Base-by-base conservation (phyloP, 1,139 yeast genomes). In the Suhomyces panamericanus region DNA sequence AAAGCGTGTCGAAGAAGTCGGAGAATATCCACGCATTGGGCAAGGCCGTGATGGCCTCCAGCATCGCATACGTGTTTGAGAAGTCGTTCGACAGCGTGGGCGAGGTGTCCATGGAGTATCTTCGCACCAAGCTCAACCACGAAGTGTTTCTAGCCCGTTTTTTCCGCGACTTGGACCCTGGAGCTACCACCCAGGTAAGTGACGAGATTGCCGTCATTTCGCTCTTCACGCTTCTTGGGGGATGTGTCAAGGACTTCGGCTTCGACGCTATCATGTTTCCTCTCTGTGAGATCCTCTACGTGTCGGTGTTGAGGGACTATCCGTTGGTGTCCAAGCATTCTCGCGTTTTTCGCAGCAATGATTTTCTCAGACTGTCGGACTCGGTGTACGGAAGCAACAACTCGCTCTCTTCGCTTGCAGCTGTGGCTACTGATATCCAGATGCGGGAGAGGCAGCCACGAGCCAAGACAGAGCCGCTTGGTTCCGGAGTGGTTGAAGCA, bases 161-260 rank as follows among this genome's bases (percentile, higher is more conserved):
- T 31, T 68, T 80, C 49, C 73, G 78, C 41, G 74, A 73, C 26
- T 60, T 82, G 44, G 85, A 81, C 46, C 70, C 75, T 4, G 57
- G 61, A 24, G 63, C 74, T 1, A 58, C 70, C 3, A 73, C 58
- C 29, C 54, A 56, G 14, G 49, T 57, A 12, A 67, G 63, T 43
- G 80, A 80, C 43, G 77, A 75, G 36, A 64, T 75, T 4, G 81
- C 81, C 0, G 67, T 77, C 1, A 70, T 73, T 32, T 68, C 83
- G 31, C 67, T 87, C 38, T 76, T 77, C 53, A 76, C 84, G 26
- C 60, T 85, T 20, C 57, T 87, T 24, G 95, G 95, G 2, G 81
- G 84, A 13, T 78, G 90, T 50, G 77, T 85, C 32, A 84, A 82
- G 54, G 95, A 87, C 62, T 87, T 84, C 66, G 95, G 95, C 1